Evolutionary conservation across 148 eudicot species (phyloP), one percentile per base, ranked within the genome.

Genomic region (Amaranthus cruentus): DNA sequence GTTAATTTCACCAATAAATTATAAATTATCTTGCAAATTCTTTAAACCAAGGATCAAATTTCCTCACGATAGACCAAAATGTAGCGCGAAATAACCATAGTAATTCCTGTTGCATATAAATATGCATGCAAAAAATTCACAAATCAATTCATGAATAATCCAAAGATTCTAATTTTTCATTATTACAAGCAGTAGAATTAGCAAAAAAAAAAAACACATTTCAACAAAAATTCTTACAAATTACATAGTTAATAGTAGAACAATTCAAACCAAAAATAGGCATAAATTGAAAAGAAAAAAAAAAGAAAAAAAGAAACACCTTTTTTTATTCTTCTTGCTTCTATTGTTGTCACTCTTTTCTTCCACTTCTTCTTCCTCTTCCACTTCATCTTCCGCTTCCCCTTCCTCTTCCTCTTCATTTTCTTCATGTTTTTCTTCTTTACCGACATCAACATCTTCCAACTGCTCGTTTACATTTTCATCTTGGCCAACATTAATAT

Each of bases 401-500:
- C 71, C 62, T 3, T 48, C 55, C 0, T 60, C 71, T 10, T 66
- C 77, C 54, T 73, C 53, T 2, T 15, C 53, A 0, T 15, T 53
- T 4, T 67, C 63, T 4, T 51, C 68, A 12, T 68, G 63, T 2
- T 54, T 75, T 21, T 72, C 75, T 44, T 15, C 73, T 66, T 51
- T 78, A 12, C 55, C 71, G 1, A 64, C 74, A 4, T 43, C 74
- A 0, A 3, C 75, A 0, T 47, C 71, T 52, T 71, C 70, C 60
- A 38, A 70, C 42, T 5, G 66, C 0, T 2, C 6, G 2, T 18
- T 78, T 6, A 48, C 28, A n/a, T 66, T 47, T 1, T 71, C 73
- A 1, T 62, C 78, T 11, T 81, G 72, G 18, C 3, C 71, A 7
- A 38, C 76, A 6, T 72, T 68, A 6, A 7, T 62, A 5, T 47